Evolutionary conservation across 2,329 filamentous ascomycete species (phyloP), one percentile per base, ranked within the genome.

Genomic region (Colletotrichum trifolii): DNA sequence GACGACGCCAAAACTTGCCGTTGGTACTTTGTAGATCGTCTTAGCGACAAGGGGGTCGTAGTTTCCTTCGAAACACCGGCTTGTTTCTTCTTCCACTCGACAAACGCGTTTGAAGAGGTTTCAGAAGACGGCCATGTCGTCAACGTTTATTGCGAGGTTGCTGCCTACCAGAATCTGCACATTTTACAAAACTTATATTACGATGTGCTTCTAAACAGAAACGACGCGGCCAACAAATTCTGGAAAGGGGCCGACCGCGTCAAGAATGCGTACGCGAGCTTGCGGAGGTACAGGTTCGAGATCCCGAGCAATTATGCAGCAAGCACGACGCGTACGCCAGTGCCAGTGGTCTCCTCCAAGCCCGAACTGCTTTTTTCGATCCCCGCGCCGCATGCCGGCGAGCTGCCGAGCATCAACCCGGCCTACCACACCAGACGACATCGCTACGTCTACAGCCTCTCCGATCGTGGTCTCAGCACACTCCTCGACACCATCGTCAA

Each of bases 1-100:
- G 83, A 92, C 70, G 67, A 80, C 1, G 77, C 77, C 1, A 81
- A 82, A 25, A 80, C 82, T 43, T 88, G 87, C 42, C 85, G 77
- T 35, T 96, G 93, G 93, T 87, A 91, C 68, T 86, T 96, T 0
- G 76, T 96, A 15, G 92, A 96, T 73, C 87, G 92, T 2, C 81
- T 73, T 4, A 76, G 81, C 2, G 84, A 82, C 4, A 82, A 82
- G 52, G 92, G 92, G 0, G 78, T 96, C 0, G 83, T 96, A 0
- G 89, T 87, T 8, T 86, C 83, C 2, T 94, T 91, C 71, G 84
- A 89, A 15, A 90, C 87, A 13, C 83, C 86, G 0, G 85, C 91
- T 0, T 89, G 89, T 50, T 96, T 94, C 80, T 90, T 88, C 76
- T 96, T 96, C 75, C 93, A 97, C 76, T 87, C 86, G 0, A 81